Base-by-base conservation (phyloP, 352 stramenopile genomes). In the Phytophthora hibernalis region DNA sequence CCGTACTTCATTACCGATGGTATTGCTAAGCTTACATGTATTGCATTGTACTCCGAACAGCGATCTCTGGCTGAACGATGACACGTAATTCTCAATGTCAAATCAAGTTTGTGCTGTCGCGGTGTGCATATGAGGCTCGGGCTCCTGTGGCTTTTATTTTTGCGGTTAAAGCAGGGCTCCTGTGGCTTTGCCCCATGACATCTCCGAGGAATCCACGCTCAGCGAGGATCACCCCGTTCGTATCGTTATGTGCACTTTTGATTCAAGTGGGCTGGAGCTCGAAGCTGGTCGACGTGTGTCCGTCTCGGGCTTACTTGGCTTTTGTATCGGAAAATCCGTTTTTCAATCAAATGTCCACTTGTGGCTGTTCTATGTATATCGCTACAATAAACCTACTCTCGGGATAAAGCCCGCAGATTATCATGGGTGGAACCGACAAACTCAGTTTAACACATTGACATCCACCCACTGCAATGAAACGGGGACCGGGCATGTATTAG, bases 281-380 rank as follows among this genome's bases (percentile, higher is more conserved):
- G 18, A 30, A 20, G 10, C 21, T 35, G 50, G 35, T 15, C 22
- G 20, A 42, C 9, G 51, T 31, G 28, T 11, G 11, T 8, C 28
- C 16, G 48, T 54, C 37, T 37, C 15, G 37, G 26, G 20, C 20
- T 56, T 43, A 71, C 63, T 61, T 62, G 55, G 35, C 21, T 22
- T 56, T 68, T 67, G 55, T 57, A 71, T 67, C 47, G 42, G 28
- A 71, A 71, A 71, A 71, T 71, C 63, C 63, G 55, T 71, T 71
- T 71, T 71, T 71, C 63, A 71, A 66, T 71, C 63, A 65, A 71
- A 59, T 51, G 53, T 18, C 12, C 20, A 31, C 40, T 28, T 54
- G 8, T 30, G 51, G 40, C 50, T 49, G 30, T 49, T 67, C 47
- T 62, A 49, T 61, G 60, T 13, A 31, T 15, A 54, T 16, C 11